These are phyloP conservation scores for Akanthomyces uredinophilus DNA, from an alignment of 2,329 filamentous ascomycete genomes.

Conservation along the genomic window DNA sequence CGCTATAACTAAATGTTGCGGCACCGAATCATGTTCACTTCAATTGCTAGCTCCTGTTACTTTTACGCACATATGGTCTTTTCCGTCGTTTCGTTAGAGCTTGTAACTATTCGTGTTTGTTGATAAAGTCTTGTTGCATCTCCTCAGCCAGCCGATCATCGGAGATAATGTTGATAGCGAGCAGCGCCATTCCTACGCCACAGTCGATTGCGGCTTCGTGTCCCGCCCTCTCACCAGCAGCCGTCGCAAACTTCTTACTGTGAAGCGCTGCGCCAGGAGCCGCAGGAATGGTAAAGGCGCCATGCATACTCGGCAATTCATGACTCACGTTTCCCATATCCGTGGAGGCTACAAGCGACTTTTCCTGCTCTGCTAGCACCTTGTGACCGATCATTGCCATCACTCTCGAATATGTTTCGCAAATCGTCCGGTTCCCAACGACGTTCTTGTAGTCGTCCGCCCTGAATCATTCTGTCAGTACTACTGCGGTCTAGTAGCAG, in stretches of 20 bases:
- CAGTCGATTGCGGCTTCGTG: constrained; percentile 33
- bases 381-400: constrained; percentile 34
- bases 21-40: too few relatives aligned
- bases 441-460: constrained; percentile 6
- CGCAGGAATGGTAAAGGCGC: constrained; percentile 37
- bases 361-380: constrained; percentile 28
- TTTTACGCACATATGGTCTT: too few relatives aligned
- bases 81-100: too few relatives aligned
- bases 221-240: constrained; percentile 31
- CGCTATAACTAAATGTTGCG: too few relatives aligned
- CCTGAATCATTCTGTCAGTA: not conserved
- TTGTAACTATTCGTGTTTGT: not conserved
- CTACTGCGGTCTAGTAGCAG: too few relatives aligned
- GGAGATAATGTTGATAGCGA: constrained; percentile 20
- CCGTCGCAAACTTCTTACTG: constrained; percentile 34
- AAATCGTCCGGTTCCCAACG: constrained; percentile 35
- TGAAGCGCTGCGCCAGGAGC: constrained; percentile 28
- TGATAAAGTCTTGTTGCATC: constrained; percentile 2
- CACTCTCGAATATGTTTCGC: constrained; percentile 32
- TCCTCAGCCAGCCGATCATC: constrained; percentile 7
- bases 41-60: too few relatives aligned
- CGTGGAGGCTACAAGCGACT: constrained; percentile 32
- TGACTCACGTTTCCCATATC: constrained; percentile 44
- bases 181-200: constrained; percentile 33
- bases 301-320: constrained; percentile 37